These are phyloP conservation scores for Neofusicoccum kwambonambiense DNA, from an alignment of 2,329 filamentous ascomycete genomes.

Conservation along the genomic window DNA sequence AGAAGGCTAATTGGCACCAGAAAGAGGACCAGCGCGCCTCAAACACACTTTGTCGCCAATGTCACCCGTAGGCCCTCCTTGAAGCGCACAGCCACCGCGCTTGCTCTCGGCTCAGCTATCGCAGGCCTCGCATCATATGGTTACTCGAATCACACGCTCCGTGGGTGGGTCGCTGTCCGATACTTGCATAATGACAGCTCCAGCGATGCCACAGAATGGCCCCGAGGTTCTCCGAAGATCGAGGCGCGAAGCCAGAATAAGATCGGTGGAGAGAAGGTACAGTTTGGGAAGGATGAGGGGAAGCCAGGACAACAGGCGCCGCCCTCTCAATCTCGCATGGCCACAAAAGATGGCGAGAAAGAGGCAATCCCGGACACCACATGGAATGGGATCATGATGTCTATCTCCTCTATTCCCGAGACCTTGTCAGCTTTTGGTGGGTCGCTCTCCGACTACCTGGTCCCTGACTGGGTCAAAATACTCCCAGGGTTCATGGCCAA, in stretches of 20 bases:
- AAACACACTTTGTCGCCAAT: not conserved
- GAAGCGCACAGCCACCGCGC: slow-evolving; percentile 1
- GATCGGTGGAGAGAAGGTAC: not conserved
- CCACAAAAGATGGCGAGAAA: slow-evolving; percentile 27
- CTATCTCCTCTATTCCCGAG: slow-evolving; percentile 29
- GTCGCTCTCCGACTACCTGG: slow-evolving; percentile 65
- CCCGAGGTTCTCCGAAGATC: not conserved
- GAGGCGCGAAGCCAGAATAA: not conserved
- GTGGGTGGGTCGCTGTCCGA: not conserved
- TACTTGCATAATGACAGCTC: slow-evolving; percentile 5
- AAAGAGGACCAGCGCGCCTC: not conserved
- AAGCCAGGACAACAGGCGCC: slow-evolving; percentile 31
- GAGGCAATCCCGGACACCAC: slow-evolving; percentile 24
- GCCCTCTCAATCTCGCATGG: slow-evolving; percentile 34
- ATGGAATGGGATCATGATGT: slow-evolving; percentile 34
- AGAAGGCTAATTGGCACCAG: slow-evolving; percentile 1
- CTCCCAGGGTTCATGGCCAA: slow-evolving; percentile 78
- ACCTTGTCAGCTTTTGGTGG: slow-evolving; percentile 43
- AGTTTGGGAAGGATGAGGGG: slow-evolving; percentile 12
- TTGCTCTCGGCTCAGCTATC: slow-evolving; percentile 9
- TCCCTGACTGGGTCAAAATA: slow-evolving; percentile 78
- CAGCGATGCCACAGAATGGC: not conserved
- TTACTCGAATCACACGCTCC: not conserved
- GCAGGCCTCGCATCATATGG: not conserved
- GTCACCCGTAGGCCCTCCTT: slow-evolving; percentile 1